A percentile compares a stretch with the other conserved stretches of the same genome.
These are phyloP conservation scores for Tagetes erecta DNA, from an alignment of 129 eudicot genomes.

Conservation along the genomic window DNA sequence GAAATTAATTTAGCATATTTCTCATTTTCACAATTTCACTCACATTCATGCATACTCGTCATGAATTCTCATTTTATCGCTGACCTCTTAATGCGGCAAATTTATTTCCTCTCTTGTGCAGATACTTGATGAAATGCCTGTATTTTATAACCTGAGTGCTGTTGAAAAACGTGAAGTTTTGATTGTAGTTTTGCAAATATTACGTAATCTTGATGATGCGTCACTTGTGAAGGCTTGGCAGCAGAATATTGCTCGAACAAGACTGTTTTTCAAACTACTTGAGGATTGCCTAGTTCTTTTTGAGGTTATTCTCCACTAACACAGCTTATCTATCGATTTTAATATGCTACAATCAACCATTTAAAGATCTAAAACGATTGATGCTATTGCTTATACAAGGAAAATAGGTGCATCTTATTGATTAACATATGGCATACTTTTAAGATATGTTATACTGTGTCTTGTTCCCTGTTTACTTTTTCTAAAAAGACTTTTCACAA, in stretches of 20 bases:
- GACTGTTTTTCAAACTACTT: conserved; percentile 92
- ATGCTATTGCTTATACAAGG: conserved; percentile 6
- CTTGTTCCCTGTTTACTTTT: conserved; percentile 3
- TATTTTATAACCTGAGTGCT: conserved; percentile 90
- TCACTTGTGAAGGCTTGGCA: conserved; percentile 97
- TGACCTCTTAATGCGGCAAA: conserved; percentile 7
- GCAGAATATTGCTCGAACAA: conserved; percentile 90
- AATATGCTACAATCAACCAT: conserved; percentile 5
- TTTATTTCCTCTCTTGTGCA: conserved; percentile 34
- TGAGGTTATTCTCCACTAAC: conserved; percentile 54
- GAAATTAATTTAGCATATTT: background rate
- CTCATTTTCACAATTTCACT: conserved; percentile 7
- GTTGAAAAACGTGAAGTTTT: conserved; percentile 95
- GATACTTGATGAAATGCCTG: conserved; percentile 99
- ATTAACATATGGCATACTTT: conserved; percentile 2
- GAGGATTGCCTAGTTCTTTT: conserved; percentile 87
- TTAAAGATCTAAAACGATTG: background rate
- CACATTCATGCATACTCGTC: background rate
- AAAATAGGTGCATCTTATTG: background rate
- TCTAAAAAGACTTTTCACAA: background rate
- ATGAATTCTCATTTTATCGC: conserved; percentile 7
- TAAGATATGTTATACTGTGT: background rate
- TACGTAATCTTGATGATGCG: conserved; percentile 94
- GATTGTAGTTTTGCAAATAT: conserved; percentile 83
- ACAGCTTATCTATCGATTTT: background rate